Evolutionary conservation across 2,329 filamentous ascomycete species (phyloP), one percentile per base, ranked within the genome.

Genomic region (Sporothrix curviconia): DNA sequence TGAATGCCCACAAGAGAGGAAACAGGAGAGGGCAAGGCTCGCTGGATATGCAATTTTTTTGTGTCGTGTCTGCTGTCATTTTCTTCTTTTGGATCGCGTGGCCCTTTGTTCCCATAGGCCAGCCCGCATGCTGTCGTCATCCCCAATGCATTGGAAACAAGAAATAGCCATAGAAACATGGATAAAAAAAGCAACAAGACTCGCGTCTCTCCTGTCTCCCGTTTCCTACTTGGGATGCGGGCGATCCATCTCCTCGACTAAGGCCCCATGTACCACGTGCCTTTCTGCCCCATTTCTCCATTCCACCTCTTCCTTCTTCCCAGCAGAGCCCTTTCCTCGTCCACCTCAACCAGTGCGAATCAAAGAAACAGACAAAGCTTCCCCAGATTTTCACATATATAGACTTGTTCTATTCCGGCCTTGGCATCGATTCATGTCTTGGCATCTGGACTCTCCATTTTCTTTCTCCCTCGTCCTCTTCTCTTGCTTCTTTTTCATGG

Each of bases 301-400:
- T 37, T 11, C 19, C 19, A 2, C 1, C 24, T 24, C n/a, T 6
- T 4, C 7, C 25, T n/a, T 46, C 8, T 30, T 24, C 8, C 22
- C 25, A 47, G 17, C 28, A n/a, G n/a, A n/a, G n/a, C n/a, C n/a
- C n/a, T n/a, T n/a, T n/a, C n/a, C n/a, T n/a, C n/a, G n/a, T n/a
- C n/a, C n/a, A n/a, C n/a, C n/a, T n/a, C n/a, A n/a, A n/a, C n/a
- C n/a, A n/a, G n/a, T n/a, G 44, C 14, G 28, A 22, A 32, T 15
- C 32, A 24, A 9, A 2, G 17, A 15, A 11, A 3, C 17, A 11
- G 22, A 24, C 11, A 37, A 3, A 43, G 15, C 50, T 54, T 32
- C 50, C 50, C 50, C 37, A 43, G 50, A 24, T 54, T 43, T 54
- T 43, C 30, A 50, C 46, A 54, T 54, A 54, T 54, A 52, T 28